A percentile compares a stretch with the other conserved stretches of the same genome.
These are phyloP conservation scores for Heritiera fomes DNA, from an alignment of 345 rosid genomes.

Conservation along the genomic window DNA sequence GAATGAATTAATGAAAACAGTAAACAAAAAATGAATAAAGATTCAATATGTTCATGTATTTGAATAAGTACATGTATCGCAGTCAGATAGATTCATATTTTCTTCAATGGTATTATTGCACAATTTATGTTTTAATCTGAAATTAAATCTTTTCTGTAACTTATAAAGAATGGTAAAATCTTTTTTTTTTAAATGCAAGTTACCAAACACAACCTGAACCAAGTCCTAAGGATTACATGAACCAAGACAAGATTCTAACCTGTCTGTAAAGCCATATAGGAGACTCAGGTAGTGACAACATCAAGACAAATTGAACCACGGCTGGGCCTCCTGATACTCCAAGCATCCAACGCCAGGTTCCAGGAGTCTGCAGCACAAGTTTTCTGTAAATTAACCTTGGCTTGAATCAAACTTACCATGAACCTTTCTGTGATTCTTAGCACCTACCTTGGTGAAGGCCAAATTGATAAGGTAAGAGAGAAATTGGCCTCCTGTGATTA, in stretches of 20 bases:
- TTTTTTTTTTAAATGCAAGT: too few relatives aligned
- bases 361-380: conserved; percentile 42
- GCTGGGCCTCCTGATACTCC: conserved; percentile 78
- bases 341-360: conserved; percentile 98
- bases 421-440: neutral
- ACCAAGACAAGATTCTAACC: conserved; percentile 26
- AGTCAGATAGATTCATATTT: too few relatives aligned
- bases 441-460: conserved; percentile 63
- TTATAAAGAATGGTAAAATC: too few relatives aligned
- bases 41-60: too few relatives aligned
- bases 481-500: conserved; percentile 88
- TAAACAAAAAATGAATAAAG: too few relatives aligned
- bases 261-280: conserved; percentile 80
- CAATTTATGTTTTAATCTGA: too few relatives aligned
- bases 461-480: conserved; percentile 80
- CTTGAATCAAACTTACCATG: neutral
- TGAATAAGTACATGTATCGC: too few relatives aligned
- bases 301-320: conserved; percentile 56
- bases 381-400: neutral
- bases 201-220: neutral
- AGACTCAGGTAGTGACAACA: conserved; percentile 79
- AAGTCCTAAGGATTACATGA: neutral
- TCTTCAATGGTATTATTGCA: too few relatives aligned
- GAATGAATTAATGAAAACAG: too few relatives aligned
- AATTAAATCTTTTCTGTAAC: neutral